These are phyloP conservation scores for Petunia hybrid DNA, from an alignment of 305 asterid species.

Conservation along the genomic window DNA sequence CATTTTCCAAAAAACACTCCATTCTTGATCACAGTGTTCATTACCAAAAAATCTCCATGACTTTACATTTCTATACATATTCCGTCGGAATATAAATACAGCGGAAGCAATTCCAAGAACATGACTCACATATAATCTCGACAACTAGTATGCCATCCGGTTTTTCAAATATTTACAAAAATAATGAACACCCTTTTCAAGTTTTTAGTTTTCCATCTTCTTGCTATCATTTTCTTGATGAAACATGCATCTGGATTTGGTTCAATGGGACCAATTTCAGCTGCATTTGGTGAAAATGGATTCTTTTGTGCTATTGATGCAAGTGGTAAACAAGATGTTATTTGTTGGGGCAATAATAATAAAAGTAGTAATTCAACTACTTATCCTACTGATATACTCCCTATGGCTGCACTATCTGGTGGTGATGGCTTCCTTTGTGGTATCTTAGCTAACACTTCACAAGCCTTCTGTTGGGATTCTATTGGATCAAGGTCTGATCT, in stretches of 20 bases:
- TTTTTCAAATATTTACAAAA: neutral
- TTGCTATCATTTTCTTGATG: conserved; percentile 35
- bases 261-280: conserved; percentile 88
- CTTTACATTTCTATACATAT: conserved; percentile 35
- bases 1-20: neutral
- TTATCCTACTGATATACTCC: conserved; percentile 47
- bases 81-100: no score
- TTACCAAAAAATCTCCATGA: conserved; percentile 46
- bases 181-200: conserved; percentile 26
- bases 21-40: conserved; percentile 3
- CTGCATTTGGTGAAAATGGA: conserved; percentile 71
- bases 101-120: no score
- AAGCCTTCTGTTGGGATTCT: conserved; percentile 77
- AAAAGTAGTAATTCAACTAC: conserved; percentile 32
- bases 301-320: conserved; percentile 95
- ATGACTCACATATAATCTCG: no score
- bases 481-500: conserved; percentile 62
- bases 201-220: conserved; percentile 9
- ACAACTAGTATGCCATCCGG: no score
- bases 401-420: conserved; percentile 84
- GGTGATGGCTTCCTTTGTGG: conserved; percentile 90
- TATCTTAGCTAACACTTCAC: conserved; percentile 73
- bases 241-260: conserved; percentile 72
- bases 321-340: conserved; percentile 86
- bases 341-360: conserved; percentile 78